Base-by-base conservation (phyloP, 768 basidiomycete species). In the Macrolepiota albuminosa region DNA sequence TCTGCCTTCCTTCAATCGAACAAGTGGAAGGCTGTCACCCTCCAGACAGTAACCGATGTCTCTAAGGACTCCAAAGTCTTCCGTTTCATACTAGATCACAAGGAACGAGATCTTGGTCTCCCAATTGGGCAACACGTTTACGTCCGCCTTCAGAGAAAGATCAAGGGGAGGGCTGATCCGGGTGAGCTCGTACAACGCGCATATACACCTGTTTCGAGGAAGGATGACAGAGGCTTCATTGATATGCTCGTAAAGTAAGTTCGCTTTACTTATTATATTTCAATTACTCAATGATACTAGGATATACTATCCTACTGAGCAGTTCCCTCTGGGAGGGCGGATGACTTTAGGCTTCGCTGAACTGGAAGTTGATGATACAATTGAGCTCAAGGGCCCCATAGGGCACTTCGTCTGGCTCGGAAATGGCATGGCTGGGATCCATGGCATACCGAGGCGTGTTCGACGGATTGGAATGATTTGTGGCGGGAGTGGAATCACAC, bases 91-190 rank as follows among this genome's bases (percentile, higher is more conserved):
- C 70, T 86, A 6, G 73, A 75, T 6, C 61, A 68, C 21, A 58
- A 64, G 1, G 70, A 76, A 4, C 80, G 81, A 60, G 65, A 68
- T 6, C 72, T 86, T 6, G 85, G 85, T 9, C 70, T 87, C 29
- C 81, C 81, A 0, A 73, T 78, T n/a, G 85, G 85, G 4, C 83
- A 85, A 55, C 85, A 87, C 62, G 78, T 85, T 48, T 83, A 81
- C 62, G 76, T 81, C 6, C 77, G 84, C 1, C 66, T 85, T 14
- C 67, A 69, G 31, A 67, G 75, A 48, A 79, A 80, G 43, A 52
- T 54, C 1, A 51, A 39, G 10, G 62, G 58, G 4, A 68, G 67
- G 47, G 58, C 59, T 4, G 67, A 55, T 37, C 26, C 57, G 42
- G 66, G 69, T 31, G 77, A 84, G 52, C 47, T 82, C 11, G 76